Evolutionary conservation across 2,329 filamentous ascomycete genomes (phyloP).

Genomic region (Mollisia scopiformis): DNA sequence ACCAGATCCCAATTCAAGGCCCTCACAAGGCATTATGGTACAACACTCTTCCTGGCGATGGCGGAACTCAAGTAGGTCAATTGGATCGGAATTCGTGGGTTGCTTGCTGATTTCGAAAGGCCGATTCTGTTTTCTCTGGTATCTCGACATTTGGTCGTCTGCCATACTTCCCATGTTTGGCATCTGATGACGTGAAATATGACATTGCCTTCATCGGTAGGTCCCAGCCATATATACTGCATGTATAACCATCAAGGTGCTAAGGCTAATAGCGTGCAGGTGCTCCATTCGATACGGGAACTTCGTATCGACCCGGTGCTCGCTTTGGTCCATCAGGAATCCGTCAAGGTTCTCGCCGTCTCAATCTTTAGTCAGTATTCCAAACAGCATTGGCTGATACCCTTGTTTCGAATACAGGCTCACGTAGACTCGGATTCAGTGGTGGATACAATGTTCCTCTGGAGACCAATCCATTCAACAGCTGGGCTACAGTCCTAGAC

Average conservation of each 20-base stretch:
- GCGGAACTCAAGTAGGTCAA: conserved; percentile 71
- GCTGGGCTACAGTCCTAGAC: conserved; percentile 79
- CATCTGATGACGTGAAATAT: conserved; percentile 70
- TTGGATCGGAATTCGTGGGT: conserved; percentile 3
- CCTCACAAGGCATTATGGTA: conserved; percentile 81
- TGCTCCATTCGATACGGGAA: conserved; percentile 84
- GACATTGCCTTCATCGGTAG: conserved; percentile 85
- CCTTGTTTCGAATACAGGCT: conserved; percentile 38
- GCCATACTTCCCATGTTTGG: conserved; percentile 76
- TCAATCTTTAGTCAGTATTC: conserved; percentile 79
- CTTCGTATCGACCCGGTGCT: conserved; percentile 81
- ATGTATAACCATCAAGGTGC: conserved; percentile 11
- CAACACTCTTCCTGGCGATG: conserved; percentile 79
- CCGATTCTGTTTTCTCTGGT: conserved; percentile 85
- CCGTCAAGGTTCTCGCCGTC: conserved; percentile 80
- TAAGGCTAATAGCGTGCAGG: conserved; percentile 45
- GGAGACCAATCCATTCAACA: conserved; percentile 78
- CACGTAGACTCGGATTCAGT: conserved; percentile 52
- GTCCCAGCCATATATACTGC: conserved; percentile 24
- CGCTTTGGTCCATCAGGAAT: conserved; percentile 85
- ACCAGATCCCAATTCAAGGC: conserved; percentile 46
- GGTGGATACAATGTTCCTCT: conserved; percentile 87
- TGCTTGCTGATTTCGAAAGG: conserved; percentile 49
- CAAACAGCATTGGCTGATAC: conserved; percentile 28
- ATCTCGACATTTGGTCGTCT: conserved; percentile 85